Conservation (phyloP, 352 stramenopile species). For the Phytophthora rubi region DNA sequence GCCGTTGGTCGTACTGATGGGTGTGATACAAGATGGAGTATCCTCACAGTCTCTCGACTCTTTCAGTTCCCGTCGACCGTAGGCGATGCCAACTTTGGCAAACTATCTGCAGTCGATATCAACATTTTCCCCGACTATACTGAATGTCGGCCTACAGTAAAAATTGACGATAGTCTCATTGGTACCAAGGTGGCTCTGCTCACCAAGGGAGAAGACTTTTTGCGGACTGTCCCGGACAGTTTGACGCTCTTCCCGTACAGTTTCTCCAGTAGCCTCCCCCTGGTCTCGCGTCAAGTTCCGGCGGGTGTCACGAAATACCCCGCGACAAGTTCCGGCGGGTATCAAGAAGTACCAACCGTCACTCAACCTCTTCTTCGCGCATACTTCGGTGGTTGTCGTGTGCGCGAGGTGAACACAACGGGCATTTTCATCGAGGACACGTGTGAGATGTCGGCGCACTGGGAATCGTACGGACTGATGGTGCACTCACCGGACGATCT, state of each 20-base stretch:
- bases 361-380: neutral
- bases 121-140: slow-evolving; percentile 28
- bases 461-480: neutral
- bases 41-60: neutral
- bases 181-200: neutral
- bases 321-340: neutral
- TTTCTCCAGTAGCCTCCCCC: neutral
- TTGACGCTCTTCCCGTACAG: neutral
- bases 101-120: slow-evolving; percentile 16
- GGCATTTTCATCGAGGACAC: slow-evolving; percentile 2
- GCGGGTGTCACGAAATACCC: neutral
- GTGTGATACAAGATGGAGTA: slow-evolving; percentile 5
- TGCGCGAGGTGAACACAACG: slow-evolving; percentile 1
- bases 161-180: slow-evolving; percentile 3
- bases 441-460: neutral
- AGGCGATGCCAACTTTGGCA: slow-evolving; percentile 7
- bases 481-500: slow-evolving; percentile 6
- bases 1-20: neutral
- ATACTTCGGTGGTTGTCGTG: neutral
- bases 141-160: slow-evolving; percentile 16
- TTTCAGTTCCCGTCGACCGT: slow-evolving; percentile 15
- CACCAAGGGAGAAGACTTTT: neutral
- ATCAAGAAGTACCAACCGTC: neutral
- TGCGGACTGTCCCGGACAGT: neutral
- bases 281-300: neutral